Evolutionary conservation across 2,329 filamentous ascomycete species (phyloP).

Genomic region (Incumbomyces delicatus): DNA sequence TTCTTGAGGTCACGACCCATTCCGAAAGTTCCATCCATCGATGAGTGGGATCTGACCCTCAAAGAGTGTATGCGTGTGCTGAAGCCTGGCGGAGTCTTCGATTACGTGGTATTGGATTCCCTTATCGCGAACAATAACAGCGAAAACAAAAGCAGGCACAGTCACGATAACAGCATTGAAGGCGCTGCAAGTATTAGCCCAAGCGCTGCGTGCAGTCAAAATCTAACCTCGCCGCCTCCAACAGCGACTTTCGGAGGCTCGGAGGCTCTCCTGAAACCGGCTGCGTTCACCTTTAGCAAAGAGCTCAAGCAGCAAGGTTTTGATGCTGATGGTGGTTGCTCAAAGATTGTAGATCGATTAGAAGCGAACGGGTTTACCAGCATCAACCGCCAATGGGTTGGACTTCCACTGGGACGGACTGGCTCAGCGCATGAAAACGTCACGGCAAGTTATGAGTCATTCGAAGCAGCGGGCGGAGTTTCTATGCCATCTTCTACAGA

Average conservation of each 20-base stretch:
- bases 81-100: conserved; percentile 85
- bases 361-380: conserved; percentile 66
- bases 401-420: conserved; percentile 63
- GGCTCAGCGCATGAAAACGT: conserved; percentile 12
- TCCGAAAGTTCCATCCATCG: conserved; percentile 51
- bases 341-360: conserved; percentile 63
- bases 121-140: conserved; percentile 45
- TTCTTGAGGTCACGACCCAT: conserved; percentile 62
- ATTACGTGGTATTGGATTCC: conserved; percentile 82
- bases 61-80: conserved; percentile 81
- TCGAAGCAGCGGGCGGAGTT: conserved; percentile 33
- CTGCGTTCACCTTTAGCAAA: conserved; percentile 83
- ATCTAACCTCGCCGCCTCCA: conserved; percentile 39
- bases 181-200: conserved; percentile 66
- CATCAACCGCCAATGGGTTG: conserved; percentile 77
- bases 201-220: conserved; percentile 66
- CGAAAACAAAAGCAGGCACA: neutral
- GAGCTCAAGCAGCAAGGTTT: conserved; percentile 82
- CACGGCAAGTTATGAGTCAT: conserved; percentile 12
- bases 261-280: neutral
- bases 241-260: neutral
- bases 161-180: conserved; percentile 57
- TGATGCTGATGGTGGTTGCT: conserved; percentile 72
- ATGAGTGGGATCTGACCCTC: conserved; percentile 83
- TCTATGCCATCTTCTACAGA: conserved; percentile 8